Base-by-base conservation (phyloP, 345 rosid species). In the Lepidium aucheri region DNA sequence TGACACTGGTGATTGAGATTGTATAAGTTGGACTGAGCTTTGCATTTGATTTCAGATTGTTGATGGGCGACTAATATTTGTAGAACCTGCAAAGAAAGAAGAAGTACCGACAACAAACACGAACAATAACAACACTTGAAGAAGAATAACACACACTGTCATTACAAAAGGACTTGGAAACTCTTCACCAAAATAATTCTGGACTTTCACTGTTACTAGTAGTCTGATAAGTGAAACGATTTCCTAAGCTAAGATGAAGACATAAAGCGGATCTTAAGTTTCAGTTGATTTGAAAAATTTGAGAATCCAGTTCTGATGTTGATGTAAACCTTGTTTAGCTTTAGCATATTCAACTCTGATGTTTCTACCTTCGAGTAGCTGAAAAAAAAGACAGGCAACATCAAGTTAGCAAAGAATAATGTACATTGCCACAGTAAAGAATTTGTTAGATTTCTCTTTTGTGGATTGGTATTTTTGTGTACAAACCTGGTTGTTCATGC, bases 281-380 rank as follows among this genome's bases (percentile, higher is more conserved):
- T 51, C 28, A 32, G 0, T 35, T 33, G 6, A 8, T 14, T 16
- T 44, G 28, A 44, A 55, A 40, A 50, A 13, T 32, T 28, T 3
- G 9, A 35, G 10, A 64, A 45, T 66, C 45, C 45, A 57, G 1
- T 7, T 52, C 10, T 45, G 13, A 12, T 46, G 40, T 14, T 12
- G 45, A 14, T 24, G 20, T 33, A 17, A 36, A 71, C 68, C 73
- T 39, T 44, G 62, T 64, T 73, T 75, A 60, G 63, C 72, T 18
- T 57, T 39, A 58, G 87, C 95, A 76, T 83, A 85, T 46, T 72
- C 77, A 15, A 86, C 75, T 0, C 84, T 76, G 20, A 87, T 83
- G 42, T 69, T 83, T 84, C 88, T 84, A 14, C 87, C 97, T 41
- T 87, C 97, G 9, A 87, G 59, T 53, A 69, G 60, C 95, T 86